Evolutionary conservation across 202 grass and related monocot genomes (phyloP), one percentile per base, ranked within the genome.

Genomic region (Saccharum hybrid): DNA sequence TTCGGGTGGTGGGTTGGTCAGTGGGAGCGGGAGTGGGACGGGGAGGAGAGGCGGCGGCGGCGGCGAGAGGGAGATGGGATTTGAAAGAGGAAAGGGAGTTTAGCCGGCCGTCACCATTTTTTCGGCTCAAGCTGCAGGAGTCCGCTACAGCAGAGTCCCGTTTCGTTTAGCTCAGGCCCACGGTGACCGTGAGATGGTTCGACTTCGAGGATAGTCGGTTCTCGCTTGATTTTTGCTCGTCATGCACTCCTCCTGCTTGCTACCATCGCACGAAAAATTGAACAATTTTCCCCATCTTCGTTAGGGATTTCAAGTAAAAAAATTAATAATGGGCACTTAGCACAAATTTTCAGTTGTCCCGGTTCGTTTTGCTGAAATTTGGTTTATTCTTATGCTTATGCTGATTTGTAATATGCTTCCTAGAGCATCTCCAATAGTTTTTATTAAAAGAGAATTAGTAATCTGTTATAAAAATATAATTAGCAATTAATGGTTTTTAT

Each of bases 101-200:
- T 69, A 88, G 70, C 76, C 71, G 40, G 76, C 84, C 10, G 59
- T 5, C 75, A 28, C 76, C 86, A 80, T 88, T 31, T 42, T 33
- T 83, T 46, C 48, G 68, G 14, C 38, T 49, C 28, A 11, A 69
- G 63, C 26, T 66, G 60, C 61, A 46, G 22, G 36, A 33, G 67
- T 4, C 48, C 48, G 10, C 33, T 6, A 3, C 19, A 57, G 12
- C 30, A 19, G 19, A 57, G 64, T 7, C 14, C 34, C 5, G 65
- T n/a, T n/a, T n/a, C 5, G 65, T 59, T 75, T 39, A 59, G 72
- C 46, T 60, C 51, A 19, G 2, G 40, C 40, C 39, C 39, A 40
- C 0, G 42, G 10, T 10, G 2, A 10, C 40, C 40, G 11, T 42
- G 40, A 36, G 41, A 42, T 42, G 2, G 43, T 46, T 46, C 14